These are phyloP conservation scores for Pichia sp. DNA, from an alignment of 1,139 yeast species.

Conservation along the genomic window DNA sequence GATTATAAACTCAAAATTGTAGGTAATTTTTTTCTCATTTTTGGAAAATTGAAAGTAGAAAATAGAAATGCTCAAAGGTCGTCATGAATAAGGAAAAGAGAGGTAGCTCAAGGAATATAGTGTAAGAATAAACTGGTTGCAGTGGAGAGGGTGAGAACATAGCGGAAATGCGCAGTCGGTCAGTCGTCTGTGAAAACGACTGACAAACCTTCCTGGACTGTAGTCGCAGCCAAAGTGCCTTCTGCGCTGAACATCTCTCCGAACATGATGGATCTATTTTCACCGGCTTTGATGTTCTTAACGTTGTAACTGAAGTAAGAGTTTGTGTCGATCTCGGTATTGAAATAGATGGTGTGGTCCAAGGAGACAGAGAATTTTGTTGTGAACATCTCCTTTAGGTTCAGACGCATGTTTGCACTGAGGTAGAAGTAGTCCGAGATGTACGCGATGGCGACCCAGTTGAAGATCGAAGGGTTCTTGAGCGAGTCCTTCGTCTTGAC, in stretches of 20 bases:
- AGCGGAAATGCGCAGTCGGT: neutral
- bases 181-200: slow-evolving; percentile 22
- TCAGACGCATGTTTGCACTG: slow-evolving; percentile 44
- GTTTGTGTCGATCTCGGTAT: slow-evolving; percentile 46
- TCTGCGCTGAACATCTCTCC: slow-evolving; percentile 54
- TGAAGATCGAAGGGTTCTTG: slow-evolving; percentile 36
- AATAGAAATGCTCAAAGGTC: too few relatives aligned
- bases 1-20: neutral
- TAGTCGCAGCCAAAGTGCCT: slow-evolving; percentile 57
- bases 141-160: neutral
- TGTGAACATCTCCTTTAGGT: slow-evolving; percentile 38
- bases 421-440: slow-evolving; percentile 59
- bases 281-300: slow-evolving; percentile 48
- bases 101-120: neutral
- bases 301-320: slow-evolving; percentile 53
- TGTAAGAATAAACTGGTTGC: neutral
- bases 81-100: too few relatives aligned
- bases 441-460: slow-evolving; percentile 59
- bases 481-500: slow-evolving; percentile 39
- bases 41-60: too few relatives aligned
- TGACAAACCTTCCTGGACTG: slow-evolving; percentile 62
- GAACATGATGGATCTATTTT: slow-evolving; percentile 52
- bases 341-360: slow-evolving; percentile 69
- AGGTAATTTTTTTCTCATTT: neutral
- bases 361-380: slow-evolving; percentile 53